A percentile compares a stretch with the other conserved stretches of the same genome.
phyloP scores from a whole-genome alignment of 2,329 filamentous ascomycete genomes.

The Karstenula rhodostoma region DNA sequence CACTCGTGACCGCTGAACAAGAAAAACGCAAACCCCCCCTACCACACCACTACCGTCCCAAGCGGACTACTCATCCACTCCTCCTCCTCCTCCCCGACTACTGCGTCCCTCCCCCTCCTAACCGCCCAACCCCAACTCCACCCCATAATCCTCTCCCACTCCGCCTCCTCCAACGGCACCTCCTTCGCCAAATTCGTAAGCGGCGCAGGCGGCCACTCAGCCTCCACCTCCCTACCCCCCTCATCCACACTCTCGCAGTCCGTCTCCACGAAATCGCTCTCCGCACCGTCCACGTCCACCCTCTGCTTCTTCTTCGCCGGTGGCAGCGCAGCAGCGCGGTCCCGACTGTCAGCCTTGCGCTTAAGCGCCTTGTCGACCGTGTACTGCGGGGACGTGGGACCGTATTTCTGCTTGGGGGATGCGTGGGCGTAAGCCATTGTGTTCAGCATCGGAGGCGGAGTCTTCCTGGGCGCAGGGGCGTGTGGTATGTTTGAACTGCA shows the following conservation, averaged over 20 bases:
- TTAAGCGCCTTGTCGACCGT: conserved; percentile 16
- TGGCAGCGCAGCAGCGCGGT: too few species aligned
- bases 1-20: too few species aligned
- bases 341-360: conserved; percentile 1
- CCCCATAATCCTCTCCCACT: not conserved
- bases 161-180: not conserved
- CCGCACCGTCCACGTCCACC: not conserved
- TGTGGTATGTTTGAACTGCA: too few species aligned
- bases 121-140: not conserved
- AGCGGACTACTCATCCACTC: not conserved
- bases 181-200: not conserved
- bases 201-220: not conserved
- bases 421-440: too few species aligned
- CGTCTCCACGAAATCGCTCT: conserved; percentile 2
- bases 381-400: not conserved
- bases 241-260: not conserved
- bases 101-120: not conserved
- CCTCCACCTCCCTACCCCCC: not conserved
- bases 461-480: too few species aligned
- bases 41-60: not conserved
- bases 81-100: not conserved
- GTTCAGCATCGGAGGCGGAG: too few species aligned
- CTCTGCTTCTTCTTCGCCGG: not conserved
- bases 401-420: conserved; percentile 4
- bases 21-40: too few species aligned